Percentiles rank a stretch among this genome's conserved stretches.
Evolutionary conservation across 495 filamentous ascomycete genomes (phyloP).

Genomic region (Neohortaea acidophila): DNA sequence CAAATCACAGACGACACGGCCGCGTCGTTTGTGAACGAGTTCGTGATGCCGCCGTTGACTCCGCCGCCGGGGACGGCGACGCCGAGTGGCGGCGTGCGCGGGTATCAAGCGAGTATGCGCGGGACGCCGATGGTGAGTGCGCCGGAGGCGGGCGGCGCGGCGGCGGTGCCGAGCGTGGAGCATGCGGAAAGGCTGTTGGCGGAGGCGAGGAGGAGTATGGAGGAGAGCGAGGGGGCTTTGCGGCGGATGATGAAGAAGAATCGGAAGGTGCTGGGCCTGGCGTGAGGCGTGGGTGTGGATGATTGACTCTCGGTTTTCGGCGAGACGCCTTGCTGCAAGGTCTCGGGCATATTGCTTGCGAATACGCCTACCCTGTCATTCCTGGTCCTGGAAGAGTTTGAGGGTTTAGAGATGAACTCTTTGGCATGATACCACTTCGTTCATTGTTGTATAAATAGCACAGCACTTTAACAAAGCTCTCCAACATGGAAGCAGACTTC

Average conservation of each 20-base stretch:
- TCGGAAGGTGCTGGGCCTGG: conserved; percentile 11
- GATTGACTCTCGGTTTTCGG: no score
- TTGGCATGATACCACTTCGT: no score
- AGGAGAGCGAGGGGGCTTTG: conserved; percentile 12
- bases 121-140: background rate
- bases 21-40: conserved; percentile 14
- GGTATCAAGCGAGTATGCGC: background rate
- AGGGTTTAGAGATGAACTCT: no score
- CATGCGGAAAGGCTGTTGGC: conserved; percentile 8
- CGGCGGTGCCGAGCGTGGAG: conserved; percentile 2
- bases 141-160: background rate
- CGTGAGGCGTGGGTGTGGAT: background rate
- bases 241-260: conserved; percentile 17
- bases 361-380: no score
- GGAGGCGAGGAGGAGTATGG: conserved; percentile 7
- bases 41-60: conserved; percentile 17
- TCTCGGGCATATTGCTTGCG: no score
- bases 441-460: no score
- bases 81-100: background rate
- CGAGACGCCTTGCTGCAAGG: no score
- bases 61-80: conserved; percentile 3
- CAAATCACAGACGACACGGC: conserved; percentile 16
- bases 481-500: no score
- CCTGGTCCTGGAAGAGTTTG: no score
- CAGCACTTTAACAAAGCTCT: no score